Percentiles rank a stretch among this genome's conserved stretches.
Evolutionary conservation across 768 basidiomycete species (phyloP).

Genomic region (Phylloporus scabripes): DNA sequence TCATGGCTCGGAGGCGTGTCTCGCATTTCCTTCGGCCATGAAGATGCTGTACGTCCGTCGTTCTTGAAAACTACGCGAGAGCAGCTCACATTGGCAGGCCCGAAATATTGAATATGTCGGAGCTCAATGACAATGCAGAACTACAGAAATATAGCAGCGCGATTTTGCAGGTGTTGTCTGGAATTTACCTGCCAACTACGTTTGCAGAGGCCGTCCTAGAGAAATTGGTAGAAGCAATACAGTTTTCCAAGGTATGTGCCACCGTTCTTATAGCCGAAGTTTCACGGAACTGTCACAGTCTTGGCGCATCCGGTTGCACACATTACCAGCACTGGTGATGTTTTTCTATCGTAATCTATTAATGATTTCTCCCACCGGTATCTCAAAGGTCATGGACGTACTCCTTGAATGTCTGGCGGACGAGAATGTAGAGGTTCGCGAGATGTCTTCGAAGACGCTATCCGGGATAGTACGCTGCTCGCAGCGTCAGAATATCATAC

Average conservation of each 20-base stretch:
- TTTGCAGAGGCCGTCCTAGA: constrained; percentile 57
- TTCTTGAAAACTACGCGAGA: background rate
- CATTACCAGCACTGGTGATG: constrained; percentile 80
- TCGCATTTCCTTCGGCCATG: constrained; percentile 73
- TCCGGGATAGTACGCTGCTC: constrained; percentile 87
- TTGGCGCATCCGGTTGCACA: constrained; percentile 86
- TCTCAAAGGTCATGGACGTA: constrained; percentile 74
- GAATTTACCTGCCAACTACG: constrained; percentile 65
- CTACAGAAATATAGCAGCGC: constrained; percentile 76
- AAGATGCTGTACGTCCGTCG: constrained; percentile 61
- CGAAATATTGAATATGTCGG: constrained; percentile 85
- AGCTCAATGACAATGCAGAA: constrained; percentile 81
- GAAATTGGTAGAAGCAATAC: constrained; percentile 64
- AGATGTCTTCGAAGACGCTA: constrained; percentile 82
- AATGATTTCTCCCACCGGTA: constrained; percentile 60
- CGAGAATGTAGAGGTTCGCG: constrained; percentile 89
- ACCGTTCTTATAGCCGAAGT: constrained; percentile 1
- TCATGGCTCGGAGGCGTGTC: constrained; percentile 66
- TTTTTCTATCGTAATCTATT: constrained; percentile 90
- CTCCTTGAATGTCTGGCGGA: constrained; percentile 80
- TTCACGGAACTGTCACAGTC: constrained; percentile 44
- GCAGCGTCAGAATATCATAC: constrained; percentile 80
- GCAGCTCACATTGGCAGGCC: constrained; percentile 45
- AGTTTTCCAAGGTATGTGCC: constrained; percentile 62
- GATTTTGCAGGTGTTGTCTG: constrained; percentile 77